phyloP scores from a whole-genome alignment of 2,329 filamentous ascomycete species.

The Zymoseptoria crescenta region DNA sequence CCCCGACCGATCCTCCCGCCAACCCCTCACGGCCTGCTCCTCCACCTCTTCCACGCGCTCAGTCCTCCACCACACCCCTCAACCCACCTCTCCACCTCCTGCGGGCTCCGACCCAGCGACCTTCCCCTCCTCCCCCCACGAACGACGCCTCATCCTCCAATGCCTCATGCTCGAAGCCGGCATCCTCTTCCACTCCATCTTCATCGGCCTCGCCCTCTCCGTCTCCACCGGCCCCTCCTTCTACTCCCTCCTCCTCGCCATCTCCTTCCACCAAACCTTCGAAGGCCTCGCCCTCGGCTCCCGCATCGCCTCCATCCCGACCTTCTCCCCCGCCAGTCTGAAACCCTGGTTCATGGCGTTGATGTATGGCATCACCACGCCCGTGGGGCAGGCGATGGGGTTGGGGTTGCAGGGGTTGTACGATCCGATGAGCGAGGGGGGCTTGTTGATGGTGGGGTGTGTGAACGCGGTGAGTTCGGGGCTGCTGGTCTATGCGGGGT shows the following conservation, averaged over 20 bases:
- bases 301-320: slow-evolving; percentile 61
- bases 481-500: slow-evolving; percentile 41
- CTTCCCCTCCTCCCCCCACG: slow-evolving; percentile 26
- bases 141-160: slow-evolving; percentile 61
- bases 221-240: slow-evolving; percentile 60
- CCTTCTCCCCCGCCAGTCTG: slow-evolving; percentile 62
- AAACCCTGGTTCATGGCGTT: slow-evolving; percentile 67
- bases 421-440: slow-evolving; percentile 41
- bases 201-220: slow-evolving; percentile 65
- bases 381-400: slow-evolving; percentile 44
- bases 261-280: slow-evolving; percentile 65
- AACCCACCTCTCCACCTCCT: slow-evolving; percentile 4
- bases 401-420: slow-evolving; percentile 44
- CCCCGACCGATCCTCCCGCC: slow-evolving; percentile 13
- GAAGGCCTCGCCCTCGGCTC: slow-evolving; percentile 63
- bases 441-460: slow-evolving; percentile 43
- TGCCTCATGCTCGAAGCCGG: slow-evolving; percentile 69
- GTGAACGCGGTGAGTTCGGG: slow-evolving; percentile 45
- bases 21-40: slow-evolving; percentile 19
- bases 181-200: slow-evolving; percentile 71
- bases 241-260: slow-evolving; percentile 58
- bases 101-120: too few relatives aligned
- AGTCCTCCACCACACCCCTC: neutral
- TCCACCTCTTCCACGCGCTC: slow-evolving; percentile 7
- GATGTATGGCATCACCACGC: slow-evolving; percentile 53